phyloP scores from a whole-genome alignment of 257 asterid species.

The Petrea volubilis region DNA sequence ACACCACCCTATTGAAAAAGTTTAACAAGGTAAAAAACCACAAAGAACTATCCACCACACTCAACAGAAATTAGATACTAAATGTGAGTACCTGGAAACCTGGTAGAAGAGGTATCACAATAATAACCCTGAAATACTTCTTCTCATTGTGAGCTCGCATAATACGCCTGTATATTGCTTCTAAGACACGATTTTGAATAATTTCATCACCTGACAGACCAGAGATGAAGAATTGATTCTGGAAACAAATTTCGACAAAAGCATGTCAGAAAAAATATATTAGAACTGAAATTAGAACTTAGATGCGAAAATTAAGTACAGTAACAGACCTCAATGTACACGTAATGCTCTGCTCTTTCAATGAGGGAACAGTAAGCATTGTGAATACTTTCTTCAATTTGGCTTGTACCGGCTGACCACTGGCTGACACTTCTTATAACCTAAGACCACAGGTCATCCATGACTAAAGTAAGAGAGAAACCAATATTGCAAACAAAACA shows the following conservation, averaged over 20 bases:
- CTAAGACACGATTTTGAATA: slow-evolving; percentile 82
- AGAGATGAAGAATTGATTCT: slow-evolving; percentile 98
- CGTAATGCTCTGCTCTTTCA: slow-evolving; percentile 86
- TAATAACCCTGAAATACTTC: slow-evolving; percentile 84
- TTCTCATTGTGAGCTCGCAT: slow-evolving; percentile 82
- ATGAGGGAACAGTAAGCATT: slow-evolving; percentile 87
- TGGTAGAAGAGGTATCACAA: slow-evolving; percentile 94
- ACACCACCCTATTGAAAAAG: slow-evolving; percentile 82
- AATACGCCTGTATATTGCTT: slow-evolving; percentile 74
- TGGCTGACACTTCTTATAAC: slow-evolving; percentile 92
- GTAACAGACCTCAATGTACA: slow-evolving; percentile 94
- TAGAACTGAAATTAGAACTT: slow-evolving; percentile 1
- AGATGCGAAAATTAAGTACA: slow-evolving; percentile 17
- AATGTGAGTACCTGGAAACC: slow-evolving; percentile 82
- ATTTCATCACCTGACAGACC: slow-evolving; percentile 91
- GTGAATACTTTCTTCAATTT: slow-evolving; percentile 91
- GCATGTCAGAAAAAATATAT: slow-evolving; percentile 32
- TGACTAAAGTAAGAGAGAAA: slow-evolving; percentile 16
- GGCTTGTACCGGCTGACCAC: slow-evolving; percentile 99
- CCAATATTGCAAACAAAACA: slow-evolving; percentile 20
- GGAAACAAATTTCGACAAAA: slow-evolving; percentile 36
- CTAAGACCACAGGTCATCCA: slow-evolving; percentile 46
- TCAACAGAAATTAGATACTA: slow-evolving; percentile 17
- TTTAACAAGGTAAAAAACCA: slow-evolving; percentile 24
- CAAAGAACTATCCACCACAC: slow-evolving; percentile 8